Evolutionary conservation across 2,329 filamentous ascomycete genomes (phyloP).

Genomic region (Ophiostoma tasmaniense): DNA sequence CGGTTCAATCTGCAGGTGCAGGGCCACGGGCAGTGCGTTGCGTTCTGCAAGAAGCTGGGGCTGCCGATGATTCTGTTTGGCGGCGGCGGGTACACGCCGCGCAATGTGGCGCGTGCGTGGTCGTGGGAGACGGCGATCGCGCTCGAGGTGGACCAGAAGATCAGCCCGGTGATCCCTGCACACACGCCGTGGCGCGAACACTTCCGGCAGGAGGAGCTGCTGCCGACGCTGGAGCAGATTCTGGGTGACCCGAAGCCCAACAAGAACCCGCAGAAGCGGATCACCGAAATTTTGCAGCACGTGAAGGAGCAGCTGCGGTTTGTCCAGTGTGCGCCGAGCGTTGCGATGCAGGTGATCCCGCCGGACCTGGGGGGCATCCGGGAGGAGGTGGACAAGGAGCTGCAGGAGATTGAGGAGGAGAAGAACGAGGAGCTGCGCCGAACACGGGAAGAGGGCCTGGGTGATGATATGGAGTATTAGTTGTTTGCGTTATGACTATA

Average conservation of each 20-base stretch:
- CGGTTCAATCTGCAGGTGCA: conserved; percentile 96
- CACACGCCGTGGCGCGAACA: conserved; percentile 81
- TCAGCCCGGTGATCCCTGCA: conserved; percentile 64
- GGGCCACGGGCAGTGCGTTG: conserved; percentile 85
- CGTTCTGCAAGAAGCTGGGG: conserved; percentile 72
- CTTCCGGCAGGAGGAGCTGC: conserved; percentile 80
- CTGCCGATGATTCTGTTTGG: conserved; percentile 85
- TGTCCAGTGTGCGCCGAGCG: conserved; percentile 74
- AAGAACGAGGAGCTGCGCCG: conserved; percentile 43
- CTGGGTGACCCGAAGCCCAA: conserved; percentile 63
- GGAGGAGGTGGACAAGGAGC: conserved; percentile 58
- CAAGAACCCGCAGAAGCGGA: conserved; percentile 66
- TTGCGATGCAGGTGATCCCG: conserved; percentile 74
- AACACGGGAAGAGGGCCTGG: conserved; percentile 49
- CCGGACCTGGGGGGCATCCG: conserved; percentile 62
- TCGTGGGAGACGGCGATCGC: conserved; percentile 92
- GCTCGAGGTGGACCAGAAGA: conserved; percentile 62
- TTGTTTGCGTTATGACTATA: not conserved
- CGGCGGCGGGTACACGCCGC: conserved; percentile 90
- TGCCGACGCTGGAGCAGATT: conserved; percentile 72
- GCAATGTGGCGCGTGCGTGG: conserved; percentile 95
- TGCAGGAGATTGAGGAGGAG: conserved; percentile 46
- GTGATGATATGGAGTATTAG: conserved; percentile 44
- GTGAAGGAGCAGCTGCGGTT: conserved; percentile 82
- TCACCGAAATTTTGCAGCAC: conserved; percentile 66